A percentile compares a stretch with the other conserved stretches of the same genome.
phyloP scores from a whole-genome alignment of 768 basidiomycete genomes.

The Boletus rex-veris region DNA sequence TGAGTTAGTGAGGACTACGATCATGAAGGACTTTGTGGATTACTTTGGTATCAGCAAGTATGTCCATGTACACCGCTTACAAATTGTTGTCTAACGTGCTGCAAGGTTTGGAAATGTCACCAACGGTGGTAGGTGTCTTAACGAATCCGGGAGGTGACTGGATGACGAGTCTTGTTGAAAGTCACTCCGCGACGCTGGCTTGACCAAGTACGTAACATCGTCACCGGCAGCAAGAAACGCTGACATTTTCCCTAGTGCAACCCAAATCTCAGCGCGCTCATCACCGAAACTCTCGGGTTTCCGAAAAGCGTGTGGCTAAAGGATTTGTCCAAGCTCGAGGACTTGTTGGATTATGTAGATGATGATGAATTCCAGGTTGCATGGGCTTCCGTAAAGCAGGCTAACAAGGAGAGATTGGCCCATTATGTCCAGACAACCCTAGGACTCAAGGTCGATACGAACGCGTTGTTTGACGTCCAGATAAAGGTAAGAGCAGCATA shows the following conservation, averaged over 20 bases:
- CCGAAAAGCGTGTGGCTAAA: conserved; percentile 82
- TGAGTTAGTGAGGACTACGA: conserved; percentile 79
- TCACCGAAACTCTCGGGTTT: conserved; percentile 74
- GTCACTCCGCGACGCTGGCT: conserved; percentile 94
- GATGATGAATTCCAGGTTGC: conserved; percentile 70
- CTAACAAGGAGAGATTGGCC: conserved; percentile 88
- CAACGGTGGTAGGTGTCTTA: conserved; percentile 70
- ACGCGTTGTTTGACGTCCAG: conserved; percentile 89
- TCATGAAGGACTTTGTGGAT: conserved; percentile 90
- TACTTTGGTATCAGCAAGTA: conserved; percentile 84
- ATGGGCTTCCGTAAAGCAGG: conserved; percentile 83
- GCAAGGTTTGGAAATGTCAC: conserved; percentile 82
- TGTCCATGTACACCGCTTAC: background rate
- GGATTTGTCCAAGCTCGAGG: conserved; percentile 73
- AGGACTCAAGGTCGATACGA: conserved; percentile 67
- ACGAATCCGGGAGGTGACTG: background rate
- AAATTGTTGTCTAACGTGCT: conserved; percentile 14
- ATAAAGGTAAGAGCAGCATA: conserved; percentile 53
- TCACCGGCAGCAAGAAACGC: background rate
- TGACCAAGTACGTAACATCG: conserved; percentile 50
- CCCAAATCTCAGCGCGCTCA: conserved; percentile 79
- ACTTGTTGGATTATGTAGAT: conserved; percentile 68
- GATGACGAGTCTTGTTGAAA: conserved; percentile 21
- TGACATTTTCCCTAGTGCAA: conserved; percentile 60
- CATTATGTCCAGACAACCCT: conserved; percentile 68